Conservation (phyloP, 169 alveolate species). For the Plasmodium inui region DNA sequence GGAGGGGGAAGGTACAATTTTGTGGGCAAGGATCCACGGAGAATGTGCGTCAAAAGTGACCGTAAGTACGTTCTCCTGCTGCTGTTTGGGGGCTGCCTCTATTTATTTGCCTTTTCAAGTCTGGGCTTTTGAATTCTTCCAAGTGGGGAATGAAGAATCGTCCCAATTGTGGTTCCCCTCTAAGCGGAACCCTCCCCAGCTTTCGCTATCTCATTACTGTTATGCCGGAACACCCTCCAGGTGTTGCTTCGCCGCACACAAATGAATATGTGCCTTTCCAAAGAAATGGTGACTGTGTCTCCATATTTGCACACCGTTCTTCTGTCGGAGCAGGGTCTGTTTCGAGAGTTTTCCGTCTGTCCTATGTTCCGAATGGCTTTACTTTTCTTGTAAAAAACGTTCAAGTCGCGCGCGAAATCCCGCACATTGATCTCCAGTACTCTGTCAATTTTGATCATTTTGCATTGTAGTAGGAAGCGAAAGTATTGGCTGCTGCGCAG, state of each 20-base stretch:
- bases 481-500: not conserved
- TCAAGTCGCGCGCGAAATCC: constrained; percentile 25
- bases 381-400: constrained; percentile 22
- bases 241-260: constrained; percentile 4
- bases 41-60: not conserved
- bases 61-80: not conserved
- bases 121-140: not conserved
- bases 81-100: not conserved
- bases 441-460: constrained; percentile 51
- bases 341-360: constrained; percentile 3
- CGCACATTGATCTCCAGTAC: constrained; percentile 25
- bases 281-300: constrained; percentile 33
- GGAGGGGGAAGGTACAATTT: too few relatives aligned
- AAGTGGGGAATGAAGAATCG: not conserved
- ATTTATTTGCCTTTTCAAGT: not conserved
- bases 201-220: constrained; percentile 14
- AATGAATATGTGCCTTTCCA: constrained; percentile 44
- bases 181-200: not conserved
- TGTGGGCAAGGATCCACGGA: not conserved
- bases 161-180: not conserved
- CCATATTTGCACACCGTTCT: constrained; percentile 36
- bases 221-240: constrained; percentile 48
- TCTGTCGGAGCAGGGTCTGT: not conserved
- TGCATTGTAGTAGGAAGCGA: not conserved
- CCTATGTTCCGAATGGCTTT: constrained; percentile 18